These are phyloP conservation scores for Lachnellula hyalina DNA, from an alignment of 2,329 filamentous ascomycete genomes.

Conservation along the genomic window DNA sequence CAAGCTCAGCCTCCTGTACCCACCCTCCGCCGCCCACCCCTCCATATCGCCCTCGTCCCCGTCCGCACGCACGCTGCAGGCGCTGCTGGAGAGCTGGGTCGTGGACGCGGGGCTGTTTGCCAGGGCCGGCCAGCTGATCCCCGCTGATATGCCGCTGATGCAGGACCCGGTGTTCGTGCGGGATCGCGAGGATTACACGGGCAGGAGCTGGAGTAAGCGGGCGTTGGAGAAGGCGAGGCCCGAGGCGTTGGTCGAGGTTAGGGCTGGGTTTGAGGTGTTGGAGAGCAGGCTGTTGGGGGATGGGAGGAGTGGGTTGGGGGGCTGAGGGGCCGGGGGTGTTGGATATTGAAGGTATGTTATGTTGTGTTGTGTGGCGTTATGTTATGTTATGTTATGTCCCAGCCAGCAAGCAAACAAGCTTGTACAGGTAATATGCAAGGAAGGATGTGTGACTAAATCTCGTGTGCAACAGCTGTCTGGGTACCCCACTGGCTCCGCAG, in stretches of 20 bases:
- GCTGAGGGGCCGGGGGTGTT: constrained; percentile 49
- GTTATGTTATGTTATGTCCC: not conserved
- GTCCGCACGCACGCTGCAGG: constrained; percentile 43
- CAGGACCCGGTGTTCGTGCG: constrained; percentile 53
- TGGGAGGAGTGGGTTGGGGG: constrained; percentile 60
- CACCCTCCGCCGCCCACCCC: constrained; percentile 34
- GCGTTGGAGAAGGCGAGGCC: constrained; percentile 40
- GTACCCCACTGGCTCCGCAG: constrained; percentile 59
- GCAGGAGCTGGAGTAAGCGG: constrained; percentile 37
- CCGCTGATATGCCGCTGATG: constrained; percentile 47
- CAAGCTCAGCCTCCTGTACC: constrained; percentile 56
- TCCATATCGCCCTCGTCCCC: constrained; percentile 31
- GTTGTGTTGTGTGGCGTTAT: constrained; percentile 10
- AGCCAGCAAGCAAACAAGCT: too few species aligned
- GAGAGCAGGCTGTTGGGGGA: constrained; percentile 60
- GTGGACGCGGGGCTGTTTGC: constrained; percentile 54
- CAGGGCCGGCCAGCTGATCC: constrained; percentile 50
- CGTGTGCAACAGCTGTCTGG: constrained; percentile 46
- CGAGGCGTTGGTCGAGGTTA: constrained; percentile 52
- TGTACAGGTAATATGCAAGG: too few species aligned
- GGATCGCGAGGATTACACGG: constrained; percentile 48
- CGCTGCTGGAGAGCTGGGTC: constrained; percentile 51
- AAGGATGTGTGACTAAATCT: not conserved
- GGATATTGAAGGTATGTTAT: constrained; percentile 55
- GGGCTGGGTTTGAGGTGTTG: constrained; percentile 49